Base-by-base conservation (phyloP, 805 yeast genomes). In the Dipodascus albidus region DNA sequence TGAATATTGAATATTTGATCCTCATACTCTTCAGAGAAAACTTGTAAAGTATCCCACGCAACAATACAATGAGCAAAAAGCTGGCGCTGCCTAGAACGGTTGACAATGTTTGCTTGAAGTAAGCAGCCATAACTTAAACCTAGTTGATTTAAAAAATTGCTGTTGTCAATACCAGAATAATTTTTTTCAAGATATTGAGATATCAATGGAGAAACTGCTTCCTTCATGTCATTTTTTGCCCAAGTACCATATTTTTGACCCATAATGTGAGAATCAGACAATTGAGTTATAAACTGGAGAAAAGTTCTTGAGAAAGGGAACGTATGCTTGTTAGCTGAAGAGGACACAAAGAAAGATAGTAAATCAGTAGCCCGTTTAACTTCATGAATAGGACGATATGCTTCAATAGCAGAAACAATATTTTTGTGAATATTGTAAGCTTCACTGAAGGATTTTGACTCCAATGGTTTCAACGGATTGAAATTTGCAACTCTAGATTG, bases 81-180 rank as follows among this genome's bases (percentile, higher is more conserved):
- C 64, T 87, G 96, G 57, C 96, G 79, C 62, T 87, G 89, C 53
- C 96, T 75, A 50, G 95, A 80, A 35, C 88, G 81, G 61, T 91
- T 91, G 64, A 82, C 83, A 62, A 70, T 71, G 67, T 60, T 76
- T 72, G 64, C 71, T 63, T 60, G 73, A 64, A 21, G 75, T 76
- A 42, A 72, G 63, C 60, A 80, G 75, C 42, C 78, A 62, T 61
- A 83, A 81, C 54, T 69, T 35, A 78, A 52, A 4, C 53, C 57
- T 0, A 69, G 69, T 35, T 63, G 64, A 4, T 50, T 47, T 35
- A 62, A 48, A 11, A 79, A 60, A 41, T 63, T 65, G 2, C 63
- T 62, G 33, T 64, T 64, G 27, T 60, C 55, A 23, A 50, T 55
- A 47, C 57, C 62, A 11, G 54, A 64, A 21, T 55, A 62, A 2